phyloP scores from a whole-genome alignment of 768 basidiomycete species.

The Sporobolomyces roseus region DNA sequence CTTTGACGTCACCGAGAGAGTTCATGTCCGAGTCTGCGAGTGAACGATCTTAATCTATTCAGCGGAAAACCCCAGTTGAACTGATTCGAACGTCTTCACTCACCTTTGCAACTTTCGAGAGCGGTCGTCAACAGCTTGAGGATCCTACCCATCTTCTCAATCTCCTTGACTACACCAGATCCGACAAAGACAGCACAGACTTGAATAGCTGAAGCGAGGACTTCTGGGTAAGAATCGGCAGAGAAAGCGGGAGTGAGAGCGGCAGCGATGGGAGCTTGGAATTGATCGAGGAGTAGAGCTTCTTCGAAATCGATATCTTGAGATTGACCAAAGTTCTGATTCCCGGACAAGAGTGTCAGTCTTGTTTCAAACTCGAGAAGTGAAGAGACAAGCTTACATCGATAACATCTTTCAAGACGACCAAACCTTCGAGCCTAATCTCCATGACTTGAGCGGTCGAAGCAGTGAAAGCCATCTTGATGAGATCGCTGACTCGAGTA shows the following conservation, averaged over 20 bases:
- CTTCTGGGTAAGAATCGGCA: slow-evolving; percentile 90
- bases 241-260: slow-evolving; percentile 96
- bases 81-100: too few species aligned
- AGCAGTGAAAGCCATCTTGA: slow-evolving; percentile 96
- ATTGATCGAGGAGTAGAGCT: slow-evolving; percentile 84
- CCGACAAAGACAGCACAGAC: slow-evolving; percentile 94
- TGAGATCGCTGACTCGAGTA: slow-evolving; percentile 82
- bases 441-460: slow-evolving; percentile 95
- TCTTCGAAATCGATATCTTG: slow-evolving; percentile 92
- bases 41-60: slow-evolving; percentile 1
- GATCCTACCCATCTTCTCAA: slow-evolving; percentile 86
- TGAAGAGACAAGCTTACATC: slow-evolving; percentile 57
- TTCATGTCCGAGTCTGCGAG: slow-evolving; percentile 70
- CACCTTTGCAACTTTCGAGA: slow-evolving; percentile 84
- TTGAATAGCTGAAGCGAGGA: slow-evolving; percentile 83
- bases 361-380: neutral
- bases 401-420: slow-evolving; percentile 86
- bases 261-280: slow-evolving; percentile 96
- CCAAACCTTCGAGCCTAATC: slow-evolving; percentile 82
- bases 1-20: slow-evolving; percentile 76
- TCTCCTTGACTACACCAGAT: slow-evolving; percentile 87
- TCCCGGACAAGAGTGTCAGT: neutral
- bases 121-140: slow-evolving; percentile 81
- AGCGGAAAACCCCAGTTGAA: neutral
- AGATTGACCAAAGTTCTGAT: slow-evolving; percentile 73